phyloP scores from a whole-genome alignment of 2,329 filamentous ascomycete species.

The Colletotrichum orchidophilum region DNA sequence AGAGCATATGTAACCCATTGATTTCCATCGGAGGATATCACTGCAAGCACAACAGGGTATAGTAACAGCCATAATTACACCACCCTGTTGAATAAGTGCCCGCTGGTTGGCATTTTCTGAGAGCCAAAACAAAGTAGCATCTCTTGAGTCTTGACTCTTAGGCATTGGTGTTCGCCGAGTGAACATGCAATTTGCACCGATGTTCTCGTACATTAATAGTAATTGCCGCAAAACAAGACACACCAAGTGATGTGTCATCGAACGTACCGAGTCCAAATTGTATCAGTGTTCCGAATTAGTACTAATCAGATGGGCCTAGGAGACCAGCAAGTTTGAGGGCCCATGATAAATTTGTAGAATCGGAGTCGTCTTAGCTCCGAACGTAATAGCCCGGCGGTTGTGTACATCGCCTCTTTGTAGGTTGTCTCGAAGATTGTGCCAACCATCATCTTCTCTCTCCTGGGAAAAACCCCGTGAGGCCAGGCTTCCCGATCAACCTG shows the following conservation, averaged over 20 bases:
- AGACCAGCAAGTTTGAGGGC: too few relatives aligned
- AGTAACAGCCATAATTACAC: slow-evolving; percentile 45
- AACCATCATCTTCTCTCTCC: too few relatives aligned
- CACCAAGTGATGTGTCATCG: neutral
- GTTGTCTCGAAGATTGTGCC: too few relatives aligned
- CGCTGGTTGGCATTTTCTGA: neutral
- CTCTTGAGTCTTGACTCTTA: too few relatives aligned
- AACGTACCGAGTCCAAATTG: neutral
- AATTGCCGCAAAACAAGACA: neutral
- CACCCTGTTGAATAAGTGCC: too few relatives aligned
- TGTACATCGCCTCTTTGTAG: too few relatives aligned
- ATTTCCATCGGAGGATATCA: slow-evolving; percentile 39
- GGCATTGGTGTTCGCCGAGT: too few relatives aligned
- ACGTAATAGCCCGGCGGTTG: too few relatives aligned
- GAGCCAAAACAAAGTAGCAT: neutral
- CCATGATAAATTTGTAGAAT: too few relatives aligned
- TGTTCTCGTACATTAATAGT: neutral
- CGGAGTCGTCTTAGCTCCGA: too few relatives aligned
- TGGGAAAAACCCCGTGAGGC: too few relatives aligned
- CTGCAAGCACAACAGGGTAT: slow-evolving; percentile 42
- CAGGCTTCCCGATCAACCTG: too few relatives aligned
- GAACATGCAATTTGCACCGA: neutral
- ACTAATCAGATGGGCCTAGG: neutral
- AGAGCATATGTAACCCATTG: slow-evolving; percentile 42
- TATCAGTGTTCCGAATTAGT: neutral